Percentiles rank a stretch among this genome's conserved stretches.
Conservation (phyloP, 306 rosid species). For the Glycine soja region DNA sequence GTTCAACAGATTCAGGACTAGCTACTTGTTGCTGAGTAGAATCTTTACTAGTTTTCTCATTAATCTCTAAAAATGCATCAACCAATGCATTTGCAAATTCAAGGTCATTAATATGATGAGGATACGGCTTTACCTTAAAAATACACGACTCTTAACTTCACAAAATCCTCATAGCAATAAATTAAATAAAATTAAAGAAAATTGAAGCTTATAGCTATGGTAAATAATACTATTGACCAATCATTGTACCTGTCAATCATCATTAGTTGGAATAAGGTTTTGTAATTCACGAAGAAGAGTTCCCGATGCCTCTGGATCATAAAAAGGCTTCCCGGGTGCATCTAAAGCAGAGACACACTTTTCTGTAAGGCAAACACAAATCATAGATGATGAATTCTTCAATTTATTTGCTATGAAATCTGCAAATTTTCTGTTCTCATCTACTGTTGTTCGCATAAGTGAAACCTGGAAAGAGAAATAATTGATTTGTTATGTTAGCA, state of each 20-base stretch:
- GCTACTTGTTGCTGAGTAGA: conserved; percentile 49
- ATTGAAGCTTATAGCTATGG: conserved; percentile 18
- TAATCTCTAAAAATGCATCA: conserved; percentile 77
- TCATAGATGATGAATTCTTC: conserved; percentile 69
- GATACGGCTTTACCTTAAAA: conserved; percentile 74
- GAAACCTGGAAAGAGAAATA: conserved; percentile 68
- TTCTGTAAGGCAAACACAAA: conserved; percentile 83
- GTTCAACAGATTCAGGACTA: conserved; percentile 50
- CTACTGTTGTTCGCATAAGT: conserved; percentile 79
- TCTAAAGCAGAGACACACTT: conserved; percentile 93
- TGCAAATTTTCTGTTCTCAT: conserved; percentile 82
- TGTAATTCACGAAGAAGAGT: conserved; percentile 73
- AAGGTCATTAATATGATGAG: conserved; percentile 83
- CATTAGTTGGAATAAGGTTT: conserved; percentile 65
- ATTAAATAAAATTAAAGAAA: conserved; percentile 24
- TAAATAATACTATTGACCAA: conserved; percentile 23
- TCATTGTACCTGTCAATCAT: conserved; percentile 64
- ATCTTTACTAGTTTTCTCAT: conserved; percentile 48
- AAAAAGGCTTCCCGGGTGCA: conserved; percentile 78
- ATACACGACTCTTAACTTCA: conserved; percentile 37
- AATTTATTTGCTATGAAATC: conserved; percentile 80
- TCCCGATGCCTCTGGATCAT: conserved; percentile 76
- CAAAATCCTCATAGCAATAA: conserved; percentile 19
- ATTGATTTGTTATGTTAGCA: conserved; percentile 34
- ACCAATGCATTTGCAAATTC: conserved; percentile 84